Evolutionary conservation across 768 basidiomycete species (phyloP).

Genomic region (Suillus ampliporus): DNA sequence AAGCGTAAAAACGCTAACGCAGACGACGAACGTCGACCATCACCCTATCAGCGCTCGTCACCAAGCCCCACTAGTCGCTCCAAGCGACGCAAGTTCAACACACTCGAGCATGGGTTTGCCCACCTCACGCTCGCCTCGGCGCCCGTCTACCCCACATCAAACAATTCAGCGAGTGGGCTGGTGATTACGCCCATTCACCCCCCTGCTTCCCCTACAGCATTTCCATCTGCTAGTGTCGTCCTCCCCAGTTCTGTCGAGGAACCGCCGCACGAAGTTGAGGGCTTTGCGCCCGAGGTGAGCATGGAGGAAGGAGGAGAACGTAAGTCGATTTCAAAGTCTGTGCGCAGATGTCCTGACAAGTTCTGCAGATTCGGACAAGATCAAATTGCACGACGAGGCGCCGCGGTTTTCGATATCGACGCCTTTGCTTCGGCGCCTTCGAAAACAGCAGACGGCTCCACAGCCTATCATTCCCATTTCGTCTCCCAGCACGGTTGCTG

Average conservation of each 20-base stretch:
- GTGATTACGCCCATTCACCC: constrained; percentile 10
- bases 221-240: constrained; percentile 24
- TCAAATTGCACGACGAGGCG: background rate
- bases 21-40: constrained; percentile 23
- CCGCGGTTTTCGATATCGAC: constrained; percentile 32
- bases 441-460: constrained; percentile 32
- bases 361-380: background rate
- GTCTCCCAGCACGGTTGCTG: constrained; percentile 24
- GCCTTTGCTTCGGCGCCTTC: constrained; percentile 52
- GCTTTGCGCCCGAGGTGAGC: constrained; percentile 53
- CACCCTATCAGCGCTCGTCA: constrained; percentile 30
- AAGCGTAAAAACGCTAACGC: constrained; percentile 44
- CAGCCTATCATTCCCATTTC: constrained; percentile 26
- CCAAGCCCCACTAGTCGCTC: constrained; percentile 50
- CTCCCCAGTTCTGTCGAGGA: constrained; percentile 50
- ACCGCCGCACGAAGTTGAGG: constrained; percentile 30
- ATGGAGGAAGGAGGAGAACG: constrained; percentile 78
- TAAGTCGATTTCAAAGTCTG: constrained; percentile 34
- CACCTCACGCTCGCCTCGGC: constrained; percentile 45
- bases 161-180: constrained; percentile 8
- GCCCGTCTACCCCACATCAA: background rate
- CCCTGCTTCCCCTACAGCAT: constrained; percentile 12
- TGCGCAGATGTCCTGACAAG: background rate
- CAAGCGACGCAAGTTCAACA: constrained; percentile 55
- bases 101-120: constrained; percentile 63